Evolutionary conservation across 2,329 filamentous ascomycete genomes (phyloP).

Genomic region (Hirsutella rhossiliensis): DNA sequence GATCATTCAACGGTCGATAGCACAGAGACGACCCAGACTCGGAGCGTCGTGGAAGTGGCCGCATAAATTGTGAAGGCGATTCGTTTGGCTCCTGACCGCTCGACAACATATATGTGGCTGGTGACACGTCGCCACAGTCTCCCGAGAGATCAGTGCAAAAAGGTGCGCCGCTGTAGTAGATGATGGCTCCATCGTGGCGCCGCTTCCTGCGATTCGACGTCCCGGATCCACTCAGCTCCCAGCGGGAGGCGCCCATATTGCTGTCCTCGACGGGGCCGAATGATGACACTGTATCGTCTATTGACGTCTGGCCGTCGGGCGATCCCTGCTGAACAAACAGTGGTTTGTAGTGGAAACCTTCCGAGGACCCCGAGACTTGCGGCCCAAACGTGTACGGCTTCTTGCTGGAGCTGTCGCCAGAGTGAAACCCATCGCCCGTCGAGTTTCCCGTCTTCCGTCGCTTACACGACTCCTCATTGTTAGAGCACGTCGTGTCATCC

Average conservation of each 20-base stretch:
- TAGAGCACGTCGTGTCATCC: slow-evolving; percentile 33
- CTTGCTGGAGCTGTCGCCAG: slow-evolving; percentile 19
- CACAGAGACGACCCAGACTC: slow-evolving; percentile 38
- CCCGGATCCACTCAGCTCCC: slow-evolving; percentile 34
- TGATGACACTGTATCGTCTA: slow-evolving; percentile 37
- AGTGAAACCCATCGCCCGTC: slow-evolving; percentile 19
- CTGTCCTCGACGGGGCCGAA: slow-evolving; percentile 34
- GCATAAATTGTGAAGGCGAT: slow-evolving; percentile 8
- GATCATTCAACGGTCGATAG: slow-evolving; percentile 37
- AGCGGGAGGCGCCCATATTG: slow-evolving; percentile 33
- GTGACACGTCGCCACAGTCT: slow-evolving; percentile 40
- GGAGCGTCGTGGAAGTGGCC: slow-evolving; percentile 22
- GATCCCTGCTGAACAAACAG: slow-evolving; percentile 42
- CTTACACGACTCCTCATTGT: slow-evolving; percentile 30
- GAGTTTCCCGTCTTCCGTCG: slow-evolving; percentile 29
- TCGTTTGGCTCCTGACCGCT: slow-evolving; percentile 23
- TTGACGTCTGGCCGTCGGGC: slow-evolving; percentile 32
- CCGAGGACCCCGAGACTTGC: slow-evolving; percentile 24
- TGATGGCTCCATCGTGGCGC: slow-evolving; percentile 59
- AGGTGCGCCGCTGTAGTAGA: slow-evolving; percentile 69
- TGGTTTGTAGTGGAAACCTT: slow-evolving; percentile 52
- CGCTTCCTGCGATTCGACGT: slow-evolving; percentile 38
- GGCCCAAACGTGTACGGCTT: slow-evolving; percentile 27
- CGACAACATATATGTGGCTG: slow-evolving; percentile 36
- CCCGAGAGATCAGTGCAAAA: slow-evolving; percentile 75